Evolutionary conservation across 1,284 basidiomycete species (phyloP).

Genomic region (Mixia osmundae): DNA sequence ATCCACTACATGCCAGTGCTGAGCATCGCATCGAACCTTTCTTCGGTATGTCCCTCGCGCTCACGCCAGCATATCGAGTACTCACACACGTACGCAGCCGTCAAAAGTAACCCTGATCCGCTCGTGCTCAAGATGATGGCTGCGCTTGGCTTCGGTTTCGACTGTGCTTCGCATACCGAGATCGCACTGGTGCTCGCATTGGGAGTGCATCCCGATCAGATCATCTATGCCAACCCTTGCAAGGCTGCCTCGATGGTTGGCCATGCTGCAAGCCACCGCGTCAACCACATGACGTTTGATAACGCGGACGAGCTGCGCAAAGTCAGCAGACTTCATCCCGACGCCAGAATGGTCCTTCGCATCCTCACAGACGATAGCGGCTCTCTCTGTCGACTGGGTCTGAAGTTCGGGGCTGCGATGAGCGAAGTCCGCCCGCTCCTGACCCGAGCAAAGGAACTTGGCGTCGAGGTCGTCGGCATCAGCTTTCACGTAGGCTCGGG

Average conservation of each 20-base stretch:
- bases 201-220: conserved; percentile 44
- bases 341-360: conserved; percentile 69
- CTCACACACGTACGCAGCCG: conserved; percentile 30
- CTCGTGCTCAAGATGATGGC: conserved; percentile 76
- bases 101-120: conserved; percentile 96
- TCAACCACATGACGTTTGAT: conserved; percentile 93
- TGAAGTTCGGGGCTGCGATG: conserved; percentile 92
- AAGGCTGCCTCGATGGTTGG: conserved; percentile 87
- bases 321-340: conserved; percentile 56
- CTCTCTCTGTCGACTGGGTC: conserved; percentile 72
- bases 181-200: conserved; percentile 59
- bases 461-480: conserved; percentile 73
- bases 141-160: conserved; percentile 74
- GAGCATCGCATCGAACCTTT: conserved; percentile 70
- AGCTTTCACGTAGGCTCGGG: conserved; percentile 97
- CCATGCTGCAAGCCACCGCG: conserved; percentile 48
- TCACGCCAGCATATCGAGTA: neutral
- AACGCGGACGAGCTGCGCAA: conserved; percentile 96
- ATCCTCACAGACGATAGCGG: conserved; percentile 95
- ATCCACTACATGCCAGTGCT: too few species aligned
- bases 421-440: conserved; percentile 56
- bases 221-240: conserved; percentile 98
- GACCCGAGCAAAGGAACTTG: conserved; percentile 49
- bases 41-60: conserved; percentile 38
- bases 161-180: conserved; percentile 94